Conservation (phyloP, 495 filamentous ascomycete species). For the Xylaria grammica region DNA sequence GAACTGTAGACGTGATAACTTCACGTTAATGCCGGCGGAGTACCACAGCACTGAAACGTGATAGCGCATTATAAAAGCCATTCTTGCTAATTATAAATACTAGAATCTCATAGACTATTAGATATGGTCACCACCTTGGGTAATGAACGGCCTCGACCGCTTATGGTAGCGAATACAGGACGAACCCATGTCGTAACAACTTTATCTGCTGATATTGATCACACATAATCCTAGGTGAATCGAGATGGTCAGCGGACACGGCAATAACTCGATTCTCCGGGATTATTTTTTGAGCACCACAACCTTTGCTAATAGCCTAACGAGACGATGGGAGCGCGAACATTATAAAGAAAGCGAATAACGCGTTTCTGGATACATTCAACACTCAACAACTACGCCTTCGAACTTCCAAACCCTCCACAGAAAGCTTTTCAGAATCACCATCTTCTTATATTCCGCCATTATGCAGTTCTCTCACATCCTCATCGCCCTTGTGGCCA, state of each 20-base stretch:
- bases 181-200: background rate
- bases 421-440: background rate
- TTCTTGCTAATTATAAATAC: background rate
- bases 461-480: background rate
- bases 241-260: background rate
- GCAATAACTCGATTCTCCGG: background rate
- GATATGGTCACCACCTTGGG: background rate
- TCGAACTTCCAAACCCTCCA: background rate
- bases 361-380: too few species aligned
- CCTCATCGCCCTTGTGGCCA: background rate
- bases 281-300: background rate
- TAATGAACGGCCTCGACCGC: background rate
- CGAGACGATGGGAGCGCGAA: too few species aligned
- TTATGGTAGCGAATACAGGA: background rate
- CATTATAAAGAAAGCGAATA: background rate
- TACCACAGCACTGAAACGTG: background rate
- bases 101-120: background rate
- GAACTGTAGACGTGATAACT: background rate
- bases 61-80: background rate
- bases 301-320: background rate
- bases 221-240: background rate
- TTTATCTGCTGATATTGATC: slow-evolving; percentile 3
- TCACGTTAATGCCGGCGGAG: background rate
- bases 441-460: background rate
- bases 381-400: background rate